These are phyloP conservation scores for Claviceps capensis DNA, from an alignment of 2,329 filamentous ascomycete species.

Conservation along the genomic window DNA sequence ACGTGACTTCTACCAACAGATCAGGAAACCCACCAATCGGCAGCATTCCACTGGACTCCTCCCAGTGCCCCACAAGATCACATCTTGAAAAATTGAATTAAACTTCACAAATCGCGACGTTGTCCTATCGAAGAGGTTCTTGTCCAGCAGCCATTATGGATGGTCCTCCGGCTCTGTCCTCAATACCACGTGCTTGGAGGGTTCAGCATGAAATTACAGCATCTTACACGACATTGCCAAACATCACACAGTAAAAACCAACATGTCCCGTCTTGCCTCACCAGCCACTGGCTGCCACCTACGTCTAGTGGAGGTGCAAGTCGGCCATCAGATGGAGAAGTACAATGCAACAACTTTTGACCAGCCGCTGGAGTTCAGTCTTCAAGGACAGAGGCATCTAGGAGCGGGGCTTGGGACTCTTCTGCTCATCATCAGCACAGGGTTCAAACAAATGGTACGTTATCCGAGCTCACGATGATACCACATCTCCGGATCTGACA, in stretches of 20 bases:
- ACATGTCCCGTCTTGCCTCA: constrained; percentile 4
- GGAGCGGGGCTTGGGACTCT: constrained; percentile 3
- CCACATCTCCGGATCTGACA: constrained; percentile 2
- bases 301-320: constrained; percentile 3
- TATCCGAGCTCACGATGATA: neutral
- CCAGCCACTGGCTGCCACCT: constrained; percentile 6
- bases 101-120: neutral
- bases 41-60: constrained; percentile 7
- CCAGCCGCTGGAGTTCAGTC: constrained; percentile 3
- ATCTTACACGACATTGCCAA: too few species aligned
- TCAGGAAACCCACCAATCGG: constrained; percentile 13
- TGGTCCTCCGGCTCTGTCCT: too few species aligned
- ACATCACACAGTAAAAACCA: too few species aligned
- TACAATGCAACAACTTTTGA: constrained; percentile 1
- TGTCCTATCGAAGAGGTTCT: too few species aligned
- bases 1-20: neutral
- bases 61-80: neutral
- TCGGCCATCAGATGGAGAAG: constrained; percentile 1
- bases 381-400: constrained; percentile 4
- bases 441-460: constrained; percentile 5
- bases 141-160: too few species aligned
- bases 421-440: constrained; percentile 1
- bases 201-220: neutral
- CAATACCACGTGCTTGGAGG: too few species aligned
- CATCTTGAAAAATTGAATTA: neutral